Evolutionary conservation across 1,139 yeast species (phyloP).

Genomic region (Diutina rugosa): DNA sequence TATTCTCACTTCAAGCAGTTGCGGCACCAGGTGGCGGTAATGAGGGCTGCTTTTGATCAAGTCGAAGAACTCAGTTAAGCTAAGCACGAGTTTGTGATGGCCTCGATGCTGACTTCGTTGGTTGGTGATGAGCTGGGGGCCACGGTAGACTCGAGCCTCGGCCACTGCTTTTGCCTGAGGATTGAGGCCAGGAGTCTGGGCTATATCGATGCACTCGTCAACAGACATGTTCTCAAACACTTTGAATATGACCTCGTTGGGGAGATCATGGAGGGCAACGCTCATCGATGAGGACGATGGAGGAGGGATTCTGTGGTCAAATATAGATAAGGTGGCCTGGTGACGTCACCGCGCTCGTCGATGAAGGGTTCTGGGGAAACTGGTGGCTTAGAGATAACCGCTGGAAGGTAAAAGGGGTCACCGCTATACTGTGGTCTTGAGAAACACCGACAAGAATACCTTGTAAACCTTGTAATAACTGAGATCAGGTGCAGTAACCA

Average conservation of each 20-base stretch:
- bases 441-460: not conserved
- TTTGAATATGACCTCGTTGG: not conserved
- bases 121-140: not conserved
- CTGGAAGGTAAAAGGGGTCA: too few species aligned
- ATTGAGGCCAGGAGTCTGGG: not conserved
- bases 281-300: not conserved
- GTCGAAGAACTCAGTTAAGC: not conserved
- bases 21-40: not conserved
- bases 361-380: not conserved
- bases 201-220: not conserved
- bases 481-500: not conserved
- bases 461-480: too few species aligned
- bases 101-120: not conserved
- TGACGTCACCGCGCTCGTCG: not conserved
- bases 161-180: not conserved
- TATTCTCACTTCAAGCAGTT: not conserved
- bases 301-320: not conserved
- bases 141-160: not conserved
- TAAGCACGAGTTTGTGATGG: not conserved
- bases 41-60: not conserved
- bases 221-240: not conserved
- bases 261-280: not conserved
- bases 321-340: not conserved
- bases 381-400: not conserved
- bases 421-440: too few species aligned